These are phyloP conservation scores for Paxillus rubicundulus DNA, from an alignment of 768 basidiomycete species.

Conservation along the genomic window DNA sequence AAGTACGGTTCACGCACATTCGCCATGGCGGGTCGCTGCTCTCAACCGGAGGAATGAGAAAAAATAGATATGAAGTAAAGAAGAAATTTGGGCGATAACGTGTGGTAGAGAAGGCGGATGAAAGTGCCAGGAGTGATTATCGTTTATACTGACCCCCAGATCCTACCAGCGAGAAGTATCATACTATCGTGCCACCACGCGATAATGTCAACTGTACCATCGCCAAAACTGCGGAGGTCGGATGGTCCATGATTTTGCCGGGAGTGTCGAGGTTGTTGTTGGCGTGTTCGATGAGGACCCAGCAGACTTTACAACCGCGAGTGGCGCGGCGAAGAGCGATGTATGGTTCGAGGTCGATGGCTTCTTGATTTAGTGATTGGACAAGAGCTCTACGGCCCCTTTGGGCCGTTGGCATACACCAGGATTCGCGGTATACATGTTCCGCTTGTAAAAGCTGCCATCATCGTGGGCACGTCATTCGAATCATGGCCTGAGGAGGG, in stretches of 20 bases:
- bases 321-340: constrained; percentile 79
- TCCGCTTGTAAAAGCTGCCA: constrained; percentile 65
- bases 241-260: constrained; percentile 78
- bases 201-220: constrained; percentile 43
- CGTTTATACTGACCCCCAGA: no score
- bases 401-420: constrained; percentile 72
- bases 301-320: constrained; percentile 79
- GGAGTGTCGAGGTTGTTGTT: constrained; percentile 76
- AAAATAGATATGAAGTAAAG: no score
- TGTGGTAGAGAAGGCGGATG: no score
- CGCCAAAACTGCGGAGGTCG: constrained; percentile 61
- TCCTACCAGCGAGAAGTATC: no score
- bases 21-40: no score
- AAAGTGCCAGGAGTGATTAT: no score
- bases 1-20: no score
- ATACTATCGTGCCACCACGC: no score
- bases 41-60: no score
- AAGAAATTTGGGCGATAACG: no score
- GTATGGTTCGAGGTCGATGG: constrained; percentile 73
- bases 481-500: neutral
- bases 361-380: constrained; percentile 73
- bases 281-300: constrained; percentile 80
- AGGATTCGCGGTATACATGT: constrained; percentile 59
- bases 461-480: constrained; percentile 13
- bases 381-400: constrained; percentile 76